Evolutionary conservation across 2,329 filamentous ascomycete genomes (phyloP).

Genomic region (Byssothecium circinans): DNA sequence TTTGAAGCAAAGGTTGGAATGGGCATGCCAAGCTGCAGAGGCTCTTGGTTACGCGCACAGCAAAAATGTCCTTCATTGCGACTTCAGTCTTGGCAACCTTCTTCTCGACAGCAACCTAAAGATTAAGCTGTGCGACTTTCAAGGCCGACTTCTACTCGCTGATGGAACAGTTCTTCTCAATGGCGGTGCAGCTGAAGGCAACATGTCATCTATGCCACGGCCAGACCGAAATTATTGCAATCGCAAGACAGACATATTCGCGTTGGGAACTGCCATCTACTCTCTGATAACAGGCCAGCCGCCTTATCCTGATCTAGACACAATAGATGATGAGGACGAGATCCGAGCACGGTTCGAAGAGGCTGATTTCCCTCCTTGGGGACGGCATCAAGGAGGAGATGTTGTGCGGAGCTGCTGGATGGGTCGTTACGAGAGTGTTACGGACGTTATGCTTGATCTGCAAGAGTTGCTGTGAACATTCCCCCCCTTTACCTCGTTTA

Average conservation of each 20-base stretch:
- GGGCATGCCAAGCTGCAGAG: slow-evolving; percentile 12
- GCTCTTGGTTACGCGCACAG: slow-evolving; percentile 11
- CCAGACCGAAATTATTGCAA: slow-evolving; percentile 12
- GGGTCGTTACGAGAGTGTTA: slow-evolving; percentile 16
- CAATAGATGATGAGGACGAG: slow-evolving; percentile 18
- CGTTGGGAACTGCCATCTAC: slow-evolving; percentile 25
- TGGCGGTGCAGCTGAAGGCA: slow-evolving; percentile 17
- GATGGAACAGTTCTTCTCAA: slow-evolving; percentile 5
- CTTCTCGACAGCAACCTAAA: slow-evolving; percentile 5
- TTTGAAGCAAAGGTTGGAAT: slow-evolving; percentile 3
- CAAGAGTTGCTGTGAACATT: too few species aligned
- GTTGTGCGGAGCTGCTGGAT: slow-evolving; percentile 23
- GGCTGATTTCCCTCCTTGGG: slow-evolving; percentile 12
- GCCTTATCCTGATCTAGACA: slow-evolving; percentile 20
- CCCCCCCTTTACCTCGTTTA: too few species aligned
- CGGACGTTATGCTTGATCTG: slow-evolving; percentile 16
- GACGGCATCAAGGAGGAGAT: slow-evolving; percentile 6
- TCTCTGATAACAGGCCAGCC: slow-evolving; percentile 17
- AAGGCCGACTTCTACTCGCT: slow-evolving; percentile 6
- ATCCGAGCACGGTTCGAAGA: slow-evolving; percentile 15
- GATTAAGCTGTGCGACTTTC: slow-evolving; percentile 19
- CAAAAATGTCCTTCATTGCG: slow-evolving; percentile 14
- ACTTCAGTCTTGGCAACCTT: slow-evolving; percentile 10
- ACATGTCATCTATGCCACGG: slow-evolving; percentile 23
- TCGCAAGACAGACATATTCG: slow-evolving; percentile 24